These are phyloP conservation scores for Sindora glabra DNA, from an alignment of 306 rosid species.

Conservation along the genomic window DNA sequence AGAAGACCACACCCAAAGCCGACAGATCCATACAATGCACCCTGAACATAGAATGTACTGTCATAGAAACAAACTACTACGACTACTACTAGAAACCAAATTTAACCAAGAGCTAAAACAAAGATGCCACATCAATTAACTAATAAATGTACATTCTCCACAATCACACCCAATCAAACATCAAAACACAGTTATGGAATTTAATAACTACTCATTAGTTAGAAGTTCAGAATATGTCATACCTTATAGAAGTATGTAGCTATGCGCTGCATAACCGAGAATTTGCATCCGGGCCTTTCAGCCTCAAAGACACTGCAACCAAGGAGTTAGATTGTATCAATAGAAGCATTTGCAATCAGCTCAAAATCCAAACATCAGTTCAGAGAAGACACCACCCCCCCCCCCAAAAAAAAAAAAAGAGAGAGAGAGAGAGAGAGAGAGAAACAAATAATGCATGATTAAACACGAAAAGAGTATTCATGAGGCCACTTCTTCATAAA, in stretches of 20 bases:
- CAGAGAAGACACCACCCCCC: too few relatives aligned
- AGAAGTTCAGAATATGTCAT: neutral
- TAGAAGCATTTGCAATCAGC: neutral
- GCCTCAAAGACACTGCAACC: conserved; percentile 90
- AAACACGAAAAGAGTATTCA: too few relatives aligned
- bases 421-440: neutral
- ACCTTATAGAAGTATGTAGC: conserved; percentile 85
- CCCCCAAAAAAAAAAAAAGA: too few relatives aligned
- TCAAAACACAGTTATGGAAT: neutral
- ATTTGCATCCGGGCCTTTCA: conserved; percentile 82
- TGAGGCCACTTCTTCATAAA: too few relatives aligned
- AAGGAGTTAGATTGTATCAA: neutral
- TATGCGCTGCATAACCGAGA: conserved; percentile 60
- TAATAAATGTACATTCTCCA: neutral
- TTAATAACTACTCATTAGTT: neutral
- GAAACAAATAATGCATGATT: neutral
- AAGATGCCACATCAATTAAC: neutral
- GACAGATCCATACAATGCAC: conserved; percentile 76
- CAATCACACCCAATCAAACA: neutral
- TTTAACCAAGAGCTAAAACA: neutral
- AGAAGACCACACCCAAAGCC: conserved; percentile 91
- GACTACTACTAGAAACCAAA: neutral
- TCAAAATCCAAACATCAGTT: neutral
- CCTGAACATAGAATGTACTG: conserved; percentile 50
- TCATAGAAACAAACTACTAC: neutral